Base-by-base conservation (phyloP, 257 asterid species). In the Anisodus tanguticus region DNA sequence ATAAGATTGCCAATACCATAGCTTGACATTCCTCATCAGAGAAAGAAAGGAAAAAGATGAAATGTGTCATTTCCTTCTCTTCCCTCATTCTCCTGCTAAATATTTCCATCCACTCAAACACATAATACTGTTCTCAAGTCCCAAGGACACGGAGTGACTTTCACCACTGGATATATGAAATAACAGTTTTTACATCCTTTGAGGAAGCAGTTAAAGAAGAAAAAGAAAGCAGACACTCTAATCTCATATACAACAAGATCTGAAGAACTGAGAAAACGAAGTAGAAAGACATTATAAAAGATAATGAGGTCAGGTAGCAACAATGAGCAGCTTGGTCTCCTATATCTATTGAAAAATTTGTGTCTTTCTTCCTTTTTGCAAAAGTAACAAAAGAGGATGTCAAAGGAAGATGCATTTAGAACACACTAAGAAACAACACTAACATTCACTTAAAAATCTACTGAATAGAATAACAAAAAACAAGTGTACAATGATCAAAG, bases 211-310 rank as follows among this genome's bases (percentile, higher is more conserved):
- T 7, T 53, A 76, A 76, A 22, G 41, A 74, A 19, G 41, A 47
- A 74, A 47, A 13, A 53, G 49, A 76, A 76, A 53, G 19, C 17
- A 74, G 19, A 15, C 9, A 53, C 64, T 76, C 63, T 26, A 76
- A 58, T 58, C 19, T 53, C 81, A 51, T 53, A 54, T 51, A 53
- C 12, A 13, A 8, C 47, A 76, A 26, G 81, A 76, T 76, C 22
- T 9, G 26, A 76, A 76, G 62, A 76, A 53, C 63, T 26, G 15
- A 76, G 13, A 76, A 53, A 76, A 26, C 8, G 1, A 76, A 51
- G 22, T 53, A 53, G 64, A 76, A 74, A 76, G 81, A 53, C 41
- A 53, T 76, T 15, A 51, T 13, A 53, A 76, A 76, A 76, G 81
- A 76, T 76, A 76, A 76, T 76, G 22, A 51, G 47, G 47, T 8